phyloP scores from a whole-genome alignment of 2,329 filamentous ascomycete species.

The Epichloe uncinata region DNA sequence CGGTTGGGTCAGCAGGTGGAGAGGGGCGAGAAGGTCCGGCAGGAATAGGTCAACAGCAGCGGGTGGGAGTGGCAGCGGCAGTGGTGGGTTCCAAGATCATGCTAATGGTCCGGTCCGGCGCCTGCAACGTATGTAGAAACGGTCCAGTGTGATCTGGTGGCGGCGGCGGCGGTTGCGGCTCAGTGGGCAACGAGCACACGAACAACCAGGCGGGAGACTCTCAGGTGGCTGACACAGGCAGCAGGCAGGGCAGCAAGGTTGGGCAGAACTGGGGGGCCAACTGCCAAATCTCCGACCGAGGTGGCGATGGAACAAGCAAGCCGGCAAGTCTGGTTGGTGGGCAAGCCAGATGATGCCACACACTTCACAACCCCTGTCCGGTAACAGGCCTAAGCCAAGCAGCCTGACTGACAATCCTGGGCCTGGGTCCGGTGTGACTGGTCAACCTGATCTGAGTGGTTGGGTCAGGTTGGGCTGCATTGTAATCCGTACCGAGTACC shows the following conservation, averaged over 20 bases:
- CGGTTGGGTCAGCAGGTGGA: neutral
- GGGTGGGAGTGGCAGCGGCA: neutral
- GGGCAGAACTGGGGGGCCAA: neutral
- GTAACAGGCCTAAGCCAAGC: neutral
- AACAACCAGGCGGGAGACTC: too few relatives aligned
- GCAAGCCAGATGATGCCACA: neutral
- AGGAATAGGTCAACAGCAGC: neutral
- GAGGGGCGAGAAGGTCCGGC: neutral
- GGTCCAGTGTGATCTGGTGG: too few relatives aligned
- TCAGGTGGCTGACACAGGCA: too few relatives aligned
- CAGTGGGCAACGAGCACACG: too few relatives aligned
- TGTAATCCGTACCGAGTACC: neutral
- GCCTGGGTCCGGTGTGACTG: neutral
- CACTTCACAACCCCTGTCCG: neutral
- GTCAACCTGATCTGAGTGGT: neutral
- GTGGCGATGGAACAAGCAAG: neutral
- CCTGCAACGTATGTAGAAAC: too few relatives aligned
- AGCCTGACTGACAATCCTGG: too few relatives aligned
- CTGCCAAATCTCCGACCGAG: neutral
- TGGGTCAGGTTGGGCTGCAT: slow-evolving; percentile 2
- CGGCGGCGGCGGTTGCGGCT: neutral
- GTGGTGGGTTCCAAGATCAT: neutral
- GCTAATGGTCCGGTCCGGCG: neutral
- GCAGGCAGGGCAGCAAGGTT: neutral
- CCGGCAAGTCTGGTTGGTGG: neutral